These are phyloP conservation scores for Recurvomyces mirabilis DNA, from an alignment of 495 filamentous ascomycete genomes.

Conservation along the genomic window DNA sequence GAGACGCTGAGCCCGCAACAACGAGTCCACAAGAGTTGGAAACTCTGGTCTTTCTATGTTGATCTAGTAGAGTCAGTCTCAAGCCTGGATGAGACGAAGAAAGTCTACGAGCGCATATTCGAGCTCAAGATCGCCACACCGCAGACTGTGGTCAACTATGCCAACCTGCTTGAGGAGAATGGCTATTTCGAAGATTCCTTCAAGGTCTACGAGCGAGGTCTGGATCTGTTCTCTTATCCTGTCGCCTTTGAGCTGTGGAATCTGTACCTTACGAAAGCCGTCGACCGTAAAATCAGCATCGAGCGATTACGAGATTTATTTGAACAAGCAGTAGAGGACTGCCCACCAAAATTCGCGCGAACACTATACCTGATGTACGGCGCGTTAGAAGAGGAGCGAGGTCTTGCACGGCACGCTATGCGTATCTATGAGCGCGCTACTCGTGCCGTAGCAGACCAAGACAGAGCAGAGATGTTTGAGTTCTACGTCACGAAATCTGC, in stretches of 20 bases:
- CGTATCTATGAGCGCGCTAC: conserved; percentile 97
- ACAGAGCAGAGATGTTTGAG: conserved; percentile 95
- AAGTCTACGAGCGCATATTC: conserved; percentile 94
- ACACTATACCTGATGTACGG: conserved; percentile 96
- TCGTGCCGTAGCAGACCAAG: conserved; percentile 88
- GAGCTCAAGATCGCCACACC: conserved; percentile 96
- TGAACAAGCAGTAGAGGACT: conserved; percentile 91
- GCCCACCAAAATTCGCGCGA: conserved; percentile 92
- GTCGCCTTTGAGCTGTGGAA: conserved; percentile 99
- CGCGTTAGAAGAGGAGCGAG: conserved; percentile 90
- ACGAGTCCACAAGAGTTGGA: conserved; percentile 98
- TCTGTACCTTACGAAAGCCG: conserved; percentile 91
- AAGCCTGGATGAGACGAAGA: conserved; percentile 82
- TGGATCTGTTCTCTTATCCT: conserved; percentile 94
- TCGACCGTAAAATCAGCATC: conserved; percentile 88
- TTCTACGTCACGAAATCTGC: conserved; percentile 99
- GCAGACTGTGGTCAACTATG: conserved; percentile 97
- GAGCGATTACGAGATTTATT: conserved; percentile 92
- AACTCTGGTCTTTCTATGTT: conserved; percentile 98
- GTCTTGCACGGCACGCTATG: conserved; percentile 95
- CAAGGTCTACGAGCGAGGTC: conserved; percentile 92
- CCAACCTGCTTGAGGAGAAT: conserved; percentile 89
- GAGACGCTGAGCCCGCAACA: conserved; percentile 90
- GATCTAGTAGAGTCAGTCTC: conserved; percentile 93
- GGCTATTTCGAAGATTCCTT: conserved; percentile 96